Percentiles rank a stretch among this genome's conserved stretches.
Conservation (phyloP, 2,329 filamentous ascomycete species). For the Colletotrichum zoysiae region DNA sequence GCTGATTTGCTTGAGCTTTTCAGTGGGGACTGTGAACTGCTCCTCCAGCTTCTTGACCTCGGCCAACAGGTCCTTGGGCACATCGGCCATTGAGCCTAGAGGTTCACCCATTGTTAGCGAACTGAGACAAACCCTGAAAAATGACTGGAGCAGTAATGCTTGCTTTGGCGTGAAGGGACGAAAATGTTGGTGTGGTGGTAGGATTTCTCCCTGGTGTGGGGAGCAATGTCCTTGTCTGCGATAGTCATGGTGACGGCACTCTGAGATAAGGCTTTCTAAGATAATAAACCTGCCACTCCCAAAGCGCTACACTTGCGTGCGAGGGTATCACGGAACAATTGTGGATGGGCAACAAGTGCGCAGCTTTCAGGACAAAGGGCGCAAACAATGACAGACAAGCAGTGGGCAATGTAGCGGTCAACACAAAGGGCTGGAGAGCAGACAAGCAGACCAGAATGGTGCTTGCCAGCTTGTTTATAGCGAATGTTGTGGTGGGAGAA, state of each 20-base stretch:
- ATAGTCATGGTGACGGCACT: conserved; percentile 34
- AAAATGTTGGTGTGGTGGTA: conserved; percentile 40
- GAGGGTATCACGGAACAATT: conserved; percentile 27
- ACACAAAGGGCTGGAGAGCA: conserved; percentile 16
- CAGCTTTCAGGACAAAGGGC: conserved; percentile 23
- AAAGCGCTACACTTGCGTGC: neutral
- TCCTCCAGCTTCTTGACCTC: conserved; percentile 90
- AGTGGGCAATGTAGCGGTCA: conserved; percentile 24
- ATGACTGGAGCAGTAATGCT: conserved; percentile 16
- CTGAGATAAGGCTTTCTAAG: conserved; percentile 10
- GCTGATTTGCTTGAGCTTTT: conserved; percentile 90
- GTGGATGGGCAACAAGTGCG: conserved; percentile 1
- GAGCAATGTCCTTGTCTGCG: conserved; percentile 41
- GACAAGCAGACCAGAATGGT: conserved; percentile 25
- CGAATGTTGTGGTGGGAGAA: conserved; percentile 16
- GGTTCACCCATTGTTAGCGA: conserved; percentile 37
- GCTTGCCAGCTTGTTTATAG: conserved; percentile 40
- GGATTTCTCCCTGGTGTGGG: conserved; percentile 41
- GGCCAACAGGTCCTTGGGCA: conserved; percentile 83
- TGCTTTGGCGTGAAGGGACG: conserved; percentile 37
- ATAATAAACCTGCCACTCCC: conserved; percentile 6
- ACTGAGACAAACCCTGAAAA: neutral
- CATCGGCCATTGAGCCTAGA: conserved; percentile 88
- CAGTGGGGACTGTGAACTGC: conserved; percentile 80
- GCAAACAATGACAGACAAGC: conserved; percentile 33